Conservation (phyloP, 2,329 filamentous ascomycete species). For the Monilinia aucupariae region DNA sequence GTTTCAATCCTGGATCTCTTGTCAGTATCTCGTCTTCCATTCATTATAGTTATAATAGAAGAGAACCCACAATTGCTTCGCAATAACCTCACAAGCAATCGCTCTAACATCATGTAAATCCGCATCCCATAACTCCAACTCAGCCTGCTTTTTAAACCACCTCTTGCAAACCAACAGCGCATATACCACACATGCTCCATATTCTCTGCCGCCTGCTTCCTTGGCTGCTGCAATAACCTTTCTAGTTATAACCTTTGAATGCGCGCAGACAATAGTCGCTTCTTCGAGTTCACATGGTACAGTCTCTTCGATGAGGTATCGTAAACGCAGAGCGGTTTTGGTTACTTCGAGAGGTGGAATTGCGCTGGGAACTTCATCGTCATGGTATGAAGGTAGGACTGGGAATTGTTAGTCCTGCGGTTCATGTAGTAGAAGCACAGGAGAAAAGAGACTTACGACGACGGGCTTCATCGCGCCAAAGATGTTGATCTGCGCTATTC, state of each 20-base stretch:
- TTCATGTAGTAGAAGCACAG: background rate
- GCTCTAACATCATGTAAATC: conserved; percentile 75
- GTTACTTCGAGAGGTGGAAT: conserved; percentile 77
- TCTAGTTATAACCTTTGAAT: conserved; percentile 78
- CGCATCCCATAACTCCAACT: conserved; percentile 85
- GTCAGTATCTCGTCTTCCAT: conserved; percentile 32
- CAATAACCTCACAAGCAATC: conserved; percentile 82
- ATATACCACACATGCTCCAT: conserved; percentile 65
- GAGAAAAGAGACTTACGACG: conserved; percentile 22
- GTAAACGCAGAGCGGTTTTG: conserved; percentile 81
- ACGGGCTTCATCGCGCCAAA: conserved; percentile 32
- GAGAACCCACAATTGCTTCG: conserved; percentile 60
- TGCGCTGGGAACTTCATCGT: conserved; percentile 56
- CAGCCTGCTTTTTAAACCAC: conserved; percentile 75
- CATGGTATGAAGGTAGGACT: conserved; percentile 63
- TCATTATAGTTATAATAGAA: background rate
- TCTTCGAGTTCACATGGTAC: conserved; percentile 87
- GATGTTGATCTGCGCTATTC: conserved; percentile 22
- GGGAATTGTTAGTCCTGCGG: background rate
- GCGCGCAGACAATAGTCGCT: conserved; percentile 65
- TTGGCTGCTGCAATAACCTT: conserved; percentile 75
- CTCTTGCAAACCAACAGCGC: conserved; percentile 41
- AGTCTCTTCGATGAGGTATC: conserved; percentile 83
- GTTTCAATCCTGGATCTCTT: conserved; percentile 61
- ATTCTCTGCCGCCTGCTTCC: conserved; percentile 70